Evolutionary conservation across 73 alveolate species (phyloP), one percentile per base, ranked within the genome.

Genomic region (Tetrahymena elliotti): DNA sequence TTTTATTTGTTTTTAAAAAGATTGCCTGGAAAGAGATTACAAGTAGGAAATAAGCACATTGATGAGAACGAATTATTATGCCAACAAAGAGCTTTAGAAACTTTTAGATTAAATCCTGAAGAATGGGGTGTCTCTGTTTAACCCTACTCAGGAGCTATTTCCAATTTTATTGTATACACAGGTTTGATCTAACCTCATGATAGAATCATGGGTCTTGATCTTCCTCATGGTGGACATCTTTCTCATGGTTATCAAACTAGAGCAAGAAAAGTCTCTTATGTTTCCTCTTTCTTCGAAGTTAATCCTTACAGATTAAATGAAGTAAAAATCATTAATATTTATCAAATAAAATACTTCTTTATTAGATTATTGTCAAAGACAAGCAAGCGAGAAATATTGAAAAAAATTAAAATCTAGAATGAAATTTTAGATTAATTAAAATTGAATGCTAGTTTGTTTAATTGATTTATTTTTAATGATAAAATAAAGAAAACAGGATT

Each of bases 61-160:
- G 99, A 98, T 94, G 97, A 97, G 95, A 97, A 97, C 31, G 99
- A 98, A 96, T 38, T 96, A 13, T 94, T 98, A 24, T 98, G 99
- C 93, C 95, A 95, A 95, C 54, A 96, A 93, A 94, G 99, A 93
- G 99, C 99, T 18, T 83, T 98, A 93, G 93, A 97, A 92, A 99
- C 99, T 15, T 98, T 94, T 96, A 93, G 98, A 40, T 96, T 98
- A 40, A 97, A 97, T 93, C 96, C 97, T 33, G 98, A 93, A 84
- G 98, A 97, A 93, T 98, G 99, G 99, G 99, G 99, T 24, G 99
- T 98, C 52, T 98, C 98, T 93, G 99, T 98, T 37, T 99, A 98
- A 94, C 99, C 99, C 22, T 97, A 98, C 38, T 98, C 99, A 5
- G 99, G 99, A 8, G 95, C 99, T n/a, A 99, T 99, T 27, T 99